These are phyloP conservation scores for Carex scoparia DNA, from an alignment of 176 grass and related monocot species.

Conservation along the genomic window DNA sequence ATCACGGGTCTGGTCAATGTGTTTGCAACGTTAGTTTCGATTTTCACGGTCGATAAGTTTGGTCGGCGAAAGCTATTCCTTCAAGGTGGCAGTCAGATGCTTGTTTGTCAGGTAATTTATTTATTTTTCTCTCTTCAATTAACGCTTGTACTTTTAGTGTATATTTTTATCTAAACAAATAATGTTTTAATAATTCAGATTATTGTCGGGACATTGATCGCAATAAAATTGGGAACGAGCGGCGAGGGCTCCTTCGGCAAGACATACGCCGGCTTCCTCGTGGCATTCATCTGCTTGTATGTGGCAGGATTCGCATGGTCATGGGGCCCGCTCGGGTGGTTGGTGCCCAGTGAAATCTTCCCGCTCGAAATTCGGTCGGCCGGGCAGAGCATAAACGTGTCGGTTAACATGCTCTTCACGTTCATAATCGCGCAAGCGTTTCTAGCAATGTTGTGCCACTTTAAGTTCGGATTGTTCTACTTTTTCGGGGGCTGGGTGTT, in stretches of 20 bases:
- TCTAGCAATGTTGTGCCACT: slow-evolving; percentile 80
- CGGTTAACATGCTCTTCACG: slow-evolving; percentile 93
- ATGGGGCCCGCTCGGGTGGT: slow-evolving; percentile 91
- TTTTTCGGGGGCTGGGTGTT: slow-evolving; percentile 92
- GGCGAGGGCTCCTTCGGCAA: slow-evolving; percentile 62
- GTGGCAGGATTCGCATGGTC: slow-evolving; percentile 95
- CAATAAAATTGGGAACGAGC: slow-evolving; percentile 64
- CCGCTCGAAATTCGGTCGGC: slow-evolving; percentile 94
- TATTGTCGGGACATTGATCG: slow-evolving; percentile 62
- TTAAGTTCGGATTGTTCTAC: slow-evolving; percentile 96
- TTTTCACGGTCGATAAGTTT: slow-evolving; percentile 51
- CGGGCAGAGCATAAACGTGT: slow-evolving; percentile 91
- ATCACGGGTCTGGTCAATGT: slow-evolving; percentile 88
- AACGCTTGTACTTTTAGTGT: not conserved
- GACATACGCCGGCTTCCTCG: slow-evolving; percentile 58
- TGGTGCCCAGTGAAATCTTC: slow-evolving; percentile 97
- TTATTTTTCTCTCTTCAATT: not conserved
- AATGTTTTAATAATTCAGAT: slow-evolving; percentile 22
- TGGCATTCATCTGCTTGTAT: slow-evolving; percentile 90
- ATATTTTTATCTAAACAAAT: not conserved
- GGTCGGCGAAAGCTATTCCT: slow-evolving; percentile 76
- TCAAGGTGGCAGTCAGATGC: slow-evolving; percentile 70
- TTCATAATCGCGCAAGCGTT: slow-evolving; percentile 89
- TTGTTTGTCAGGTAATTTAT: slow-evolving; percentile 48
- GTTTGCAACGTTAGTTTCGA: slow-evolving; percentile 71